Conservation (phyloP, 2,329 filamentous ascomycete species). For the Truncatella angustata region DNA sequence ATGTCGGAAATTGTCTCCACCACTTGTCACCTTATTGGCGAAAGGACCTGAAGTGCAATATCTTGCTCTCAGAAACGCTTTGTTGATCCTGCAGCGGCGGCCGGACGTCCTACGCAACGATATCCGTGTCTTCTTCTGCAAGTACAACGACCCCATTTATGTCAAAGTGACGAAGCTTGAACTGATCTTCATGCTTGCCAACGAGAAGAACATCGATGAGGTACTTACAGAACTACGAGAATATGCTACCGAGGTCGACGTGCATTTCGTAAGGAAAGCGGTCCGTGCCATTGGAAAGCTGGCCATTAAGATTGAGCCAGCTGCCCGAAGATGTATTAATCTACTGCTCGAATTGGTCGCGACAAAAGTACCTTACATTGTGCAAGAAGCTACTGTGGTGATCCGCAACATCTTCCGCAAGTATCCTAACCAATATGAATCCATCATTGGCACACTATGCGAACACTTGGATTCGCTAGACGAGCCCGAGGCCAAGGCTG, state of each 20-base stretch:
- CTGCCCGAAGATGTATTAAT: constrained; percentile 87
- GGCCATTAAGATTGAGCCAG: constrained; percentile 97
- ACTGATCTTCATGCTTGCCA: constrained; percentile 98
- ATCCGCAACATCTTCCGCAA: constrained; percentile 99
- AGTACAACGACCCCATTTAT: constrained; percentile 99
- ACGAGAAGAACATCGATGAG: constrained; percentile 90
- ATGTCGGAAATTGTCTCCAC: constrained; percentile 90
- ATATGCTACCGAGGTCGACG: constrained; percentile 97
- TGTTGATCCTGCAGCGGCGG: constrained; percentile 87
- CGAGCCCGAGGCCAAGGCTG: constrained; percentile 95
- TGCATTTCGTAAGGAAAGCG: constrained; percentile 97
- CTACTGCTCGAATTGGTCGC: constrained; percentile 88
- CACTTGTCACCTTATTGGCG: constrained; percentile 88
- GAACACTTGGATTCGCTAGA: constrained; percentile 95
- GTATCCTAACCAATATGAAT: constrained; percentile 98
- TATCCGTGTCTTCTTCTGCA: constrained; percentile 98
- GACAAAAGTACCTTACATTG: constrained; percentile 98
- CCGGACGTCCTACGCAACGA: constrained; percentile 95
- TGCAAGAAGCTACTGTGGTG: constrained; percentile 97
- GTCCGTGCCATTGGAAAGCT: constrained; percentile 97
- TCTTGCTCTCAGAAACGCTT: constrained; percentile 85
- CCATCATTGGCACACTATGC: constrained; percentile 92
- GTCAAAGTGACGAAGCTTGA: constrained; percentile 99
- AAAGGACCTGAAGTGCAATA: constrained; percentile 99
- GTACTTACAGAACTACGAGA: constrained; percentile 92